Evolutionary conservation across 345 rosid genomes (phyloP).

Genomic region (Citrus mangshanensis): DNA sequence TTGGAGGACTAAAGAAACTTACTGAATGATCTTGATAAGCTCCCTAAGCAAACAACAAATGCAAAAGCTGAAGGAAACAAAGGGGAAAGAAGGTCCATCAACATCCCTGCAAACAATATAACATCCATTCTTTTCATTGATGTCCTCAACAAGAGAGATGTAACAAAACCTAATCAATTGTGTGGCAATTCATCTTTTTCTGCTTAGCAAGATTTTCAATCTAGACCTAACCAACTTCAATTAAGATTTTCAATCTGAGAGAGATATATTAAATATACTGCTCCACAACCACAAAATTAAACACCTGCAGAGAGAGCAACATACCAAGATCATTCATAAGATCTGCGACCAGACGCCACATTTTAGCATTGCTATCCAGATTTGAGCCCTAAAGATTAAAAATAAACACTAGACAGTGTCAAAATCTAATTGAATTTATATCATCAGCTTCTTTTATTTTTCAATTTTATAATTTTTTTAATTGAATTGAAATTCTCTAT

Average conservation of each 20-base stretch:
- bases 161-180: background rate
- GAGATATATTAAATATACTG: background rate
- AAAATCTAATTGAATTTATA: background rate
- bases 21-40: constrained; percentile 94
- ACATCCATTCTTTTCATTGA: constrained; percentile 14
- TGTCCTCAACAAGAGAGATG: background rate
- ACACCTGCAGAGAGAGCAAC: background rate
- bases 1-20: constrained; percentile 29
- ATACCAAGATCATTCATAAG: constrained; percentile 94
- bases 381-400: constrained; percentile 66
- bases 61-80: constrained; percentile 86
- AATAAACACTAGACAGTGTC: background rate
- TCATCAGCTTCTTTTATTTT: background rate
- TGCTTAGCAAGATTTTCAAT: background rate
- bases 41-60: constrained; percentile 90
- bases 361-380: constrained; percentile 90
- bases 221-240: background rate
- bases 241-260: background rate
- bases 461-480: too few species aligned
- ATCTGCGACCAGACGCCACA: constrained; percentile 97
- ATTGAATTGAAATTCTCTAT: background rate
- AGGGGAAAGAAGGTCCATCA: constrained; percentile 95
- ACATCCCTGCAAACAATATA: constrained; percentile 71
- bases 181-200: background rate
- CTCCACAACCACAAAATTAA: background rate